Conservation (phyloP, 2,329 filamentous ascomycete species). For the Cytospora paraplurivora region DNA sequence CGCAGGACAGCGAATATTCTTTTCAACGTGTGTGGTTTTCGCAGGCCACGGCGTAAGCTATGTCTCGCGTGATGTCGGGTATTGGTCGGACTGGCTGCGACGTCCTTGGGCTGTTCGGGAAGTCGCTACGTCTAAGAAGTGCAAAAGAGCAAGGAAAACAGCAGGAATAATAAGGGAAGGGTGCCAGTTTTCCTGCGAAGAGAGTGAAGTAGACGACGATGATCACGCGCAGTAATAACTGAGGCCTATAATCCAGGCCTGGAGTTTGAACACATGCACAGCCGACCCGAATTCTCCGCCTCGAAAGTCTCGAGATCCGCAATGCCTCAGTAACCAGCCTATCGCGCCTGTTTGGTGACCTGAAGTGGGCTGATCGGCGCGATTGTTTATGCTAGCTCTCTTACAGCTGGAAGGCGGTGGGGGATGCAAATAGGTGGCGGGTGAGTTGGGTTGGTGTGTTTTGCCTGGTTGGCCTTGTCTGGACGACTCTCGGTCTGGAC, state of each 20-base stretch:
- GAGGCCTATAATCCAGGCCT: slow-evolving; percentile 1
- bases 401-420: not conserved
- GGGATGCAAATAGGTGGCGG: not conserved
- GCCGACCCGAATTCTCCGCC: not conserved
- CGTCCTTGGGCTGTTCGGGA: not conserved
- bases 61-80: not conserved
- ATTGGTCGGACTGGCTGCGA: not conserved
- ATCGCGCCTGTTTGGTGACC: slow-evolving; percentile 1
- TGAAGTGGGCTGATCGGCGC: not conserved
- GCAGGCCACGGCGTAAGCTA: not conserved
- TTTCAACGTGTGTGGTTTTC: not conserved
- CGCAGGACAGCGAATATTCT: not conserved
- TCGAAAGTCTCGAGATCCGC: not conserved
- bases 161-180: not conserved
- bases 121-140: not conserved
- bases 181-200: not conserved
- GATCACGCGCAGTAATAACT: not conserved
- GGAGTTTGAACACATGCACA: not conserved
- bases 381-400: not conserved
- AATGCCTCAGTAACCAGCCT: slow-evolving; percentile 4
- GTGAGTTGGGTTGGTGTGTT: too few species aligned
- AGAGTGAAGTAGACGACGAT: not conserved
- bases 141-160: not conserved
- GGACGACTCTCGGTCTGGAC: too few species aligned
- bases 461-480: too few species aligned